These are phyloP conservation scores for Tolypocladium capitatum DNA, from an alignment of 2,329 filamentous ascomycete species.

Conservation along the genomic window DNA sequence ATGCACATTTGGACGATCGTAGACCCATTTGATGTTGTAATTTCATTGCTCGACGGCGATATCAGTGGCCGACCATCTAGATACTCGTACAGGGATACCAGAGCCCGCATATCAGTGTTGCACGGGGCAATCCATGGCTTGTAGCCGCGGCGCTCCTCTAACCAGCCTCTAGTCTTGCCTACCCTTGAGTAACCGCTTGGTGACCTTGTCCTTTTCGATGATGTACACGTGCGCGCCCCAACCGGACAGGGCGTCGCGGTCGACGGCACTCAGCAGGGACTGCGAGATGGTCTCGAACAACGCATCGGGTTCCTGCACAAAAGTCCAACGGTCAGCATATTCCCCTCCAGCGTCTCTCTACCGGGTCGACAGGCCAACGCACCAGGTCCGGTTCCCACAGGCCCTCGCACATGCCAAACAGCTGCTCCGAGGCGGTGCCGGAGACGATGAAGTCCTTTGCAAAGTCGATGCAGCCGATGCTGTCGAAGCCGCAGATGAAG, in stretches of 20 bases:
- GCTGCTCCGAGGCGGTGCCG: conserved; percentile 89
- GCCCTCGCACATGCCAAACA: conserved; percentile 97
- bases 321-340: neutral
- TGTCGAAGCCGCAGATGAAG: conserved; percentile 98
- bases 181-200: conserved; percentile 95
- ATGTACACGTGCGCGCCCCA: conserved; percentile 99
- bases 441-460: conserved; percentile 99
- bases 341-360: neutral
- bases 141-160: conserved; percentile 3
- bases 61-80: conserved; percentile 7
- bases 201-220: conserved; percentile 99
- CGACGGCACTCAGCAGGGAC: conserved; percentile 85
- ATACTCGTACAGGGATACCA: conserved; percentile 7
- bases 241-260: conserved; percentile 89
- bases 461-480: conserved; percentile 98
- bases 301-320: conserved; percentile 64
- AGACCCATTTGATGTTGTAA: neutral
- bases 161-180: conserved; percentile 62
- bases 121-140: conserved; percentile 5
- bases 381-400: conserved; percentile 97
- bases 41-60: conserved; percentile 1
- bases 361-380: conserved; percentile 21
- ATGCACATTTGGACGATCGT: neutral
- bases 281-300: conserved; percentile 98
- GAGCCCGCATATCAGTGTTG: neutral